phyloP scores from a whole-genome alignment of 106 monocot species.

The Alisma plantagoaquatica region DNA sequence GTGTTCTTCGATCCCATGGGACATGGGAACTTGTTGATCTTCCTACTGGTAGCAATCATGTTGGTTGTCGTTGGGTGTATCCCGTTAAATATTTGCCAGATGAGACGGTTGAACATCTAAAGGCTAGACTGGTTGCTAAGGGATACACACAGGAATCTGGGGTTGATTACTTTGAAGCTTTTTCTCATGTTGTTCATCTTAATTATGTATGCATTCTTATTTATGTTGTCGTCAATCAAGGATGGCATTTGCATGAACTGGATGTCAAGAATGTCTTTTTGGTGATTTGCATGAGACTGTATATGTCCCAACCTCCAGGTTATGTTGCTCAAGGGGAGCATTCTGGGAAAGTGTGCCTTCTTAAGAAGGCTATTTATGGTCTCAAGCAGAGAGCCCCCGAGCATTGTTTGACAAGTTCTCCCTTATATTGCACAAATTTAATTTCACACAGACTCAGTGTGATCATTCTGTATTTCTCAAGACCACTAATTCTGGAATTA shows the following conservation, averaged over 20 bases:
- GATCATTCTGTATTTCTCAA: background rate
- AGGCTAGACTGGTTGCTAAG: background rate
- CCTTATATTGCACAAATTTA: background rate
- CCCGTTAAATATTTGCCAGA: background rate
- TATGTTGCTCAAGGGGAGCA: background rate
- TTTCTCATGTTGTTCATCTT: background rate
- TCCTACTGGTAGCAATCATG: background rate
- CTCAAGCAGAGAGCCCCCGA: no score
- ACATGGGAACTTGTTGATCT: background rate
- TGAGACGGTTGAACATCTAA: background rate
- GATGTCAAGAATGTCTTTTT: background rate
- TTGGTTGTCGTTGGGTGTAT: background rate
- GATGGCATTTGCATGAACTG: background rate
- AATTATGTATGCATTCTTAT: background rate
- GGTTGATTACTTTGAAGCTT: background rate
- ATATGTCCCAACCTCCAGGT: background rate
- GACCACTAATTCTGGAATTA: background rate
- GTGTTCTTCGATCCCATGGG: background rate
- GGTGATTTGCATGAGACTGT: background rate
- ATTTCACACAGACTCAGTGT: background rate
- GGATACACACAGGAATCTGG: background rate
- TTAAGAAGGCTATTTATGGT: no score
- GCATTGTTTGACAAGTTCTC: background rate
- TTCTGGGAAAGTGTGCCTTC: background rate
- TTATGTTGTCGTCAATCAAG: background rate